These are phyloP conservation scores for Casuarina glauca DNA, from an alignment of 306 rosid species.

Conservation along the genomic window DNA sequence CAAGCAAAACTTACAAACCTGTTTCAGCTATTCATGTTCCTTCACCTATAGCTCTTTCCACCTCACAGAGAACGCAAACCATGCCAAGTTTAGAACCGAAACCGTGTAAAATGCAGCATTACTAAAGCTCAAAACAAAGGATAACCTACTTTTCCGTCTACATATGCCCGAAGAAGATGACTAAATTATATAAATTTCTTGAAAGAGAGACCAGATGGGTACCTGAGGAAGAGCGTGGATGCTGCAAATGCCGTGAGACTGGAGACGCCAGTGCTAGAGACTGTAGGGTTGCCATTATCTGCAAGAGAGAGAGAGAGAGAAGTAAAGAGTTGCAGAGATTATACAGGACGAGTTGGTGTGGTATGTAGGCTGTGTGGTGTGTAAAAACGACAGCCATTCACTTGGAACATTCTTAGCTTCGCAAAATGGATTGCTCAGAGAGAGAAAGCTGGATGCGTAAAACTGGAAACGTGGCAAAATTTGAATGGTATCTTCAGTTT, in stretches of 20 bases:
- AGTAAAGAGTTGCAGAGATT: not conserved
- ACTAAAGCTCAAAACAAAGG: not conserved
- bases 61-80: not conserved
- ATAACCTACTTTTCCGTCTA: not conserved
- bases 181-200: not conserved
- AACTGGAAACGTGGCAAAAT: not conserved
- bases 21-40: not conserved
- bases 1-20: constrained; percentile 10
- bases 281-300: constrained; percentile 74
- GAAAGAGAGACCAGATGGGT: constrained; percentile 11
- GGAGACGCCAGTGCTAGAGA: constrained; percentile 73
- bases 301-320: constrained; percentile 1
- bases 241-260: constrained; percentile 54
- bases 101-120: not conserved
- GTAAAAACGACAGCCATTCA: constrained; percentile 73
- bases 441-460: not conserved
- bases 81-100: not conserved
- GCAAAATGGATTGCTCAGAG: constrained; percentile 14
- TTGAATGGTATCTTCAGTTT: not conserved
- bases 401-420: constrained; percentile 30
- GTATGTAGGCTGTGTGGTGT: constrained; percentile 47
- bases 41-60: not conserved
- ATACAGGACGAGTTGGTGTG: constrained; percentile 37
- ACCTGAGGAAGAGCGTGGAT: constrained; percentile 59
- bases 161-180: not conserved